Conservation (phyloP, 2,329 filamentous ascomycete genomes). For the Blastomyces gilchristii region DNA sequence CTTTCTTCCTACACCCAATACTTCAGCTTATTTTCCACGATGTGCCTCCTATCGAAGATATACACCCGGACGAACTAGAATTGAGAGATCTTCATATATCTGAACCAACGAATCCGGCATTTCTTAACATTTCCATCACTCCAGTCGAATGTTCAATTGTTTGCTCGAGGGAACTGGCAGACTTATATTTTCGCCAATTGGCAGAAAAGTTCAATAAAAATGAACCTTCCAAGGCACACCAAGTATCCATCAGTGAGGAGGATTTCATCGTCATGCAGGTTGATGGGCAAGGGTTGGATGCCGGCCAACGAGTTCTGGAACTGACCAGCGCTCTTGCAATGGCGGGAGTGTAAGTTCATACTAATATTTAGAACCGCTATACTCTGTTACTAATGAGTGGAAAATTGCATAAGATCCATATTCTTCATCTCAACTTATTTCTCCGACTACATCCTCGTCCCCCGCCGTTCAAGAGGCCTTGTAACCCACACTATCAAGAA, state of each 20-base stretch:
- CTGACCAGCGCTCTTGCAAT: slow-evolving; percentile 82
- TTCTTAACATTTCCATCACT: slow-evolving; percentile 88
- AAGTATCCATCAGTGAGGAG: slow-evolving; percentile 67
- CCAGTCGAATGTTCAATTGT: slow-evolving; percentile 88
- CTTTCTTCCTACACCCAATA: slow-evolving; percentile 73
- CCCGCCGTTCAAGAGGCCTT: slow-evolving; percentile 58
- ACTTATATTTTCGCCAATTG: slow-evolving; percentile 63
- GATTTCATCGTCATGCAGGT: slow-evolving; percentile 84
- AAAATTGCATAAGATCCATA: slow-evolving; percentile 51
- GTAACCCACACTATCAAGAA: slow-evolving; percentile 68
- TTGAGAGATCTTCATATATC: slow-evolving; percentile 25
- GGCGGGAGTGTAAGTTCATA: slow-evolving; percentile 60
- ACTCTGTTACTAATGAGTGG: slow-evolving; percentile 5
- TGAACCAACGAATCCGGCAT: slow-evolving; percentile 55
- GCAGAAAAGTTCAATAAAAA: slow-evolving; percentile 51
- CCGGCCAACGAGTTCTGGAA: slow-evolving; percentile 82
- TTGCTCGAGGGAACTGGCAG: slow-evolving; percentile 65
- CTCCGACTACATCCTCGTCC: slow-evolving; percentile 91
- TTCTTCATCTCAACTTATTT: slow-evolving; percentile 99
- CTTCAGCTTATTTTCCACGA: slow-evolving; percentile 69
- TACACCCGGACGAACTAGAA: slow-evolving; percentile 30
- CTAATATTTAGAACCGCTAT: neutral
- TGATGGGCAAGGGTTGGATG: slow-evolving; percentile 79
- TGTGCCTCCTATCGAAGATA: slow-evolving; percentile 25
- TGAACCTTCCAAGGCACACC: slow-evolving; percentile 25